phyloP scores from a whole-genome alignment of 2,329 filamentous ascomycete genomes.

The Botryotinia convoluta region DNA sequence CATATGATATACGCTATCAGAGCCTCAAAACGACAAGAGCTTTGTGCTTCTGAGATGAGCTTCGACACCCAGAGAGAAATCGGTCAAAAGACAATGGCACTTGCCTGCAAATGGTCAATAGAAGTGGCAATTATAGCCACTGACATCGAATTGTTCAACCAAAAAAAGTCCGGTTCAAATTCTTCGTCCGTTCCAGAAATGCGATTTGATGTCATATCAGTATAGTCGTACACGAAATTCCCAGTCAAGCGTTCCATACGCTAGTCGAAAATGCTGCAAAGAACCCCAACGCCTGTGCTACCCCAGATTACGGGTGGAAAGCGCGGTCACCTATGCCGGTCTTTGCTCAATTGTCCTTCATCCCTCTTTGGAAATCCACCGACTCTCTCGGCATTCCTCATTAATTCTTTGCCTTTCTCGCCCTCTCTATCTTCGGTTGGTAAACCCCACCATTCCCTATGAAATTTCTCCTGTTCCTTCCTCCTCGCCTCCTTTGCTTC shows the following conservation, averaged over 20 bases:
- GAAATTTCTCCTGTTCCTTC: slow-evolving; percentile 61
- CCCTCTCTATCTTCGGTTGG: slow-evolving; percentile 56
- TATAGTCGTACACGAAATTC: slow-evolving; percentile 29
- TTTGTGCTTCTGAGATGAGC: not conserved
- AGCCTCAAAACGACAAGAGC: not conserved
- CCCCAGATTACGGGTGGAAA: not conserved
- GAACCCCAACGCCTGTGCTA: slow-evolving; percentile 26
- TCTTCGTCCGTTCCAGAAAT: not conserved
- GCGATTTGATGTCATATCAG: slow-evolving; percentile 15
- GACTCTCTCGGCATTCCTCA: slow-evolving; percentile 54
- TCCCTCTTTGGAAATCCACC: slow-evolving; percentile 51
- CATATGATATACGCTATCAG: not conserved
- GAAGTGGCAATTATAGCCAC: not conserved
- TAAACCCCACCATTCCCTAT: slow-evolving; percentile 66
- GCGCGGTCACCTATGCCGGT: slow-evolving; percentile 37
- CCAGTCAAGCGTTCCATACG: slow-evolving; percentile 17
- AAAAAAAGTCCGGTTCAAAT: not conserved
- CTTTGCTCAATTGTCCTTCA: slow-evolving; percentile 38
- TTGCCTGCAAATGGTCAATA: not conserved
- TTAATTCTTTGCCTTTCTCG: slow-evolving; percentile 53
- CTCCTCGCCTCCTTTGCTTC: slow-evolving; percentile 61
- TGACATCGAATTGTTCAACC: not conserved
- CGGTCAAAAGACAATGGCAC: not conserved
- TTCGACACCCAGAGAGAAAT: not conserved
- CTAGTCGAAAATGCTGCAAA: slow-evolving; percentile 28